These are phyloP conservation scores for Ogataea hybrid DNA, from an alignment of 1,139 yeast species.

Conservation along the genomic window DNA sequence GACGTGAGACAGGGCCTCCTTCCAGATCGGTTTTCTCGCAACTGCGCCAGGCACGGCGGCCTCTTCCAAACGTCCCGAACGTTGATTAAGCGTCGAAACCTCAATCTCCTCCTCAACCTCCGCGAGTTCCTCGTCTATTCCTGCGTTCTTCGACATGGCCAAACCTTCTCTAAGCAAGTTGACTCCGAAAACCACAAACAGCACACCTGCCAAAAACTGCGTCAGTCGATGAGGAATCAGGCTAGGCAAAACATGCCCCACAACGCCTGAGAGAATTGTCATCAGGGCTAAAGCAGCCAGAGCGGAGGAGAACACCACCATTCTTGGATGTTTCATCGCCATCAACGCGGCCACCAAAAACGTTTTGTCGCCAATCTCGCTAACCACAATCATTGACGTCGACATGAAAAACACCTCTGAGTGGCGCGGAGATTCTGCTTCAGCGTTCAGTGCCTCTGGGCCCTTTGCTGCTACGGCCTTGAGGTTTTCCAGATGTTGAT, in stretches of 20 bases:
- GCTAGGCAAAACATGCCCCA: slow-evolving; percentile 89
- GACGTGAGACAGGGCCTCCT: slow-evolving; percentile 10
- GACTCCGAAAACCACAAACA: slow-evolving; percentile 82
- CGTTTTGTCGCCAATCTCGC: slow-evolving; percentile 97
- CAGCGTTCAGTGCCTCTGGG: slow-evolving; percentile 10
- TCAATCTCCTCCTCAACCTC: slow-evolving; percentile 96
- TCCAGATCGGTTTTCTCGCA: slow-evolving; percentile 5
- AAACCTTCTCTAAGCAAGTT: slow-evolving; percentile 78
- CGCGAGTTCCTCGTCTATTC: slow-evolving; percentile 92
- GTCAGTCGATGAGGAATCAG: slow-evolving; percentile 79
- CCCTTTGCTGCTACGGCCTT: slow-evolving; percentile 15
- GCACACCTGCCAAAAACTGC: slow-evolving; percentile 72
- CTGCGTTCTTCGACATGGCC: slow-evolving; percentile 74
- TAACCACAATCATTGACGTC: slow-evolving; percentile 81
- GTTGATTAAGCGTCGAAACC: slow-evolving; percentile 52
- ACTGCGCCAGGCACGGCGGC: slow-evolving; percentile 37
- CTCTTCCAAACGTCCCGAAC: slow-evolving; percentile 55
- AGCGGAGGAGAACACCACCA: slow-evolving; percentile 83
- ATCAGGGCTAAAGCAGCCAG: slow-evolving; percentile 82
- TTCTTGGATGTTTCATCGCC: slow-evolving; percentile 92
- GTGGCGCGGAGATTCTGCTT: slow-evolving; percentile 24
- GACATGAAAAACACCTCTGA: slow-evolving; percentile 62
- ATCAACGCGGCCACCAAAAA: slow-evolving; percentile 93
- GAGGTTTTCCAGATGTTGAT: slow-evolving; percentile 13
- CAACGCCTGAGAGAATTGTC: slow-evolving; percentile 87